Conservation (phyloP, 108 stramenopile genomes). For the Chaetoceros muelleri region DNA sequence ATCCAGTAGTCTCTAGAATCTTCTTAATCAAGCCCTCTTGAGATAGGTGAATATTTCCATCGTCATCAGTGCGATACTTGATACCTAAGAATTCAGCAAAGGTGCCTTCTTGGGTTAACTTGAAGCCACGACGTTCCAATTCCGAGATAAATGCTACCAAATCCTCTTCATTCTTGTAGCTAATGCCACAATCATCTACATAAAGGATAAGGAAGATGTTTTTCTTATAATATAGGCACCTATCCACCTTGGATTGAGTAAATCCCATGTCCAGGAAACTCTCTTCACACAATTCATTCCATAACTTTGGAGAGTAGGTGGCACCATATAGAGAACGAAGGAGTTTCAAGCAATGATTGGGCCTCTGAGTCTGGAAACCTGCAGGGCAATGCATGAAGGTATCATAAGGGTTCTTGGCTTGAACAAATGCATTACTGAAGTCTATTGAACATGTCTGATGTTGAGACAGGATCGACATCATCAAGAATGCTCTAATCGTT, state of each 20-base stretch:
- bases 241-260: neutral
- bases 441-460: neutral
- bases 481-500: neutral
- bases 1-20: constrained; percentile 33
- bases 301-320: neutral
- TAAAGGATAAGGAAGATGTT: neutral
- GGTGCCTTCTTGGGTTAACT: constrained; percentile 7
- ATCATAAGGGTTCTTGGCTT: constrained; percentile 3
- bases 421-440: constrained; percentile 10
- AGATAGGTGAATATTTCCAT: constrained; percentile 14
- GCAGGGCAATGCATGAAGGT: constrained; percentile 1
- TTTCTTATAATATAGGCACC: neutral
- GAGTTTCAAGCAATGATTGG: neutral
- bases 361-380: neutral
- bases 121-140: constrained; percentile 4
- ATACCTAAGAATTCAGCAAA: constrained; percentile 14
- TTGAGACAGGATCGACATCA: neutral
- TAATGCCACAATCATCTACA: constrained; percentile 13
- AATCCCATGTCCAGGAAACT: neutral
- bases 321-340: constrained; percentile 4
- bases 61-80: neutral
- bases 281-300: neutral
- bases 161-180: neutral
- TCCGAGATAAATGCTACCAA: constrained; percentile 2
- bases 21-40: constrained; percentile 20